Conservation (phyloP, 768 basidiomycete species). For the Boletus rufocinnamomeus region DNA sequence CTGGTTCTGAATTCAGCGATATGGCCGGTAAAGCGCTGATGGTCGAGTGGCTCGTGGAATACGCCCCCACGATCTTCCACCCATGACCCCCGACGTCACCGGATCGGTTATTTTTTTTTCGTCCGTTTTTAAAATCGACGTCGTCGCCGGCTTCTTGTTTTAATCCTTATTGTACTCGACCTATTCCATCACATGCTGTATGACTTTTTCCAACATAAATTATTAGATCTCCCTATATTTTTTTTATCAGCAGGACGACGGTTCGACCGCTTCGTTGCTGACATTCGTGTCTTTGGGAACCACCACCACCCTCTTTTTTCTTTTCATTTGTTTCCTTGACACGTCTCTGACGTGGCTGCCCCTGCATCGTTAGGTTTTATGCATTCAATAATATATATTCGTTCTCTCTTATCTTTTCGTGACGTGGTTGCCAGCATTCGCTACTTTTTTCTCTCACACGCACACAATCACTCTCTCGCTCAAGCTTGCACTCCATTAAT, state of each 20-base stretch:
- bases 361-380: too few relatives aligned
- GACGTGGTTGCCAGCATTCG: constrained; percentile 13
- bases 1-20: constrained; percentile 89
- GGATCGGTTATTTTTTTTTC: background rate
- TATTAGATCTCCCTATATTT: constrained; percentile 19
- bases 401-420: too few relatives aligned
- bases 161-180: constrained; percentile 34
- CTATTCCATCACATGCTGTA: constrained; percentile 19
- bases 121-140: background rate
- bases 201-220: constrained; percentile 17
- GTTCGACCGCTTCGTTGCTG: constrained; percentile 3
- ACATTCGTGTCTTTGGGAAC: background rate
- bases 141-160: background rate
- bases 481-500: background rate
- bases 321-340: background rate
- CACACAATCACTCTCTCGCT: too few relatives aligned
- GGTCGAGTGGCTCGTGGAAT: constrained; percentile 94
- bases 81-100: constrained; percentile 1
- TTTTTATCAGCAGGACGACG: constrained; percentile 3
- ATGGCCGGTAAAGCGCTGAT: constrained; percentile 96
- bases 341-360: too few relatives aligned
- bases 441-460: background rate
- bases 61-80: constrained; percentile 61
- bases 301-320: background rate
- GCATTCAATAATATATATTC: background rate